These are phyloP conservation scores for Fusarium floridanum DNA, from an alignment of 2,329 filamentous ascomycete genomes.

Conservation along the genomic window DNA sequence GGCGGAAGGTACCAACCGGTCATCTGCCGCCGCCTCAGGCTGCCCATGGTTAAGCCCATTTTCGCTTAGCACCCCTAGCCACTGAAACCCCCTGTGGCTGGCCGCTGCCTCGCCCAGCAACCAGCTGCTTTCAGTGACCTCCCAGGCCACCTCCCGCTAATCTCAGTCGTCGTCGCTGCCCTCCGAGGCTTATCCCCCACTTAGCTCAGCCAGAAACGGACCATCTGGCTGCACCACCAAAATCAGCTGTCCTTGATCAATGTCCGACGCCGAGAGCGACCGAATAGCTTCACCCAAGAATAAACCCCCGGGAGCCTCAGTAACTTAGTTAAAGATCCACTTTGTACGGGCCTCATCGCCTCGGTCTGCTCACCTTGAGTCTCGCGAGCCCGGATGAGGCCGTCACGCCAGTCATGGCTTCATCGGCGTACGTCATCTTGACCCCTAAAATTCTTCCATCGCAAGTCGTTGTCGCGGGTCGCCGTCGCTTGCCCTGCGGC, in stretches of 20 bases:
- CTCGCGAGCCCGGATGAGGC: slow-evolving; percentile 45
- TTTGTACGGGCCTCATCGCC: slow-evolving; percentile 38
- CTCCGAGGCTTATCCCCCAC: slow-evolving; percentile 37
- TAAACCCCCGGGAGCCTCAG: slow-evolving; percentile 19
- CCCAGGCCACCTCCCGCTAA: slow-evolving; percentile 14
- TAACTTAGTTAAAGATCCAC: slow-evolving; percentile 32
- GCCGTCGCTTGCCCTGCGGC: slow-evolving; percentile 26
- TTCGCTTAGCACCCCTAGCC: slow-evolving; percentile 20
- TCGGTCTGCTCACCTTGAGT: slow-evolving; percentile 40
- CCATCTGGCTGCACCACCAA: slow-evolving; percentile 15
- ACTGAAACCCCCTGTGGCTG: slow-evolving; percentile 19
- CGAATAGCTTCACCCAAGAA: slow-evolving; percentile 42
- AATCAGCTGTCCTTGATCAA: slow-evolving; percentile 27
- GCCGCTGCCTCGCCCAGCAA: slow-evolving; percentile 7
- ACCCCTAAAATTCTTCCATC: slow-evolving; percentile 41
- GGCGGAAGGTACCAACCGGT: neutral
- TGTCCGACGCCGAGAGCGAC: slow-evolving; percentile 22
- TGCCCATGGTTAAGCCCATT: slow-evolving; percentile 12
- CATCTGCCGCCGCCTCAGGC: neutral
- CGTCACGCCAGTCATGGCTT: slow-evolving; percentile 45
- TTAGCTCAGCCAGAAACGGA: slow-evolving; percentile 27
- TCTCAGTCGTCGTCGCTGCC: slow-evolving; percentile 13
- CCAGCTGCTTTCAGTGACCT: slow-evolving; percentile 34
- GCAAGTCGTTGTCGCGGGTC: slow-evolving; percentile 1
- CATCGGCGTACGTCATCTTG: slow-evolving; percentile 46